phyloP scores from a whole-genome alignment of 805 yeast genomes.

The Clavispora carvajalis region DNA sequence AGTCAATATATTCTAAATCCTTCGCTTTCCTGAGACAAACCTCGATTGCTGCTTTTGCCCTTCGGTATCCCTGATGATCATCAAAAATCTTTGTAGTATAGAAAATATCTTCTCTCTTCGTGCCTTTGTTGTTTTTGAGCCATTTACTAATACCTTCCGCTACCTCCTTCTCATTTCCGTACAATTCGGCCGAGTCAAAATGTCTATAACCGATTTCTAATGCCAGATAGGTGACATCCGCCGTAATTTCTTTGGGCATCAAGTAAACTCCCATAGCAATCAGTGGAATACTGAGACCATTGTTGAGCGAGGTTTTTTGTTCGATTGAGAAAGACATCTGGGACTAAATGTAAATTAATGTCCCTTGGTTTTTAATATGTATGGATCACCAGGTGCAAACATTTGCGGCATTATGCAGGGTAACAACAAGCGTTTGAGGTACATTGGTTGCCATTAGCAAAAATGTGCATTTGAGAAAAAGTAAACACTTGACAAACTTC shows the following conservation, averaged over 20 bases:
- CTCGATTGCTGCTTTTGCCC: conserved; percentile 38
- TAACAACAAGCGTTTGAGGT: too few species aligned
- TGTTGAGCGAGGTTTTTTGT: conserved; percentile 13
- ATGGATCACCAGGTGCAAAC: background rate
- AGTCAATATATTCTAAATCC: conserved; percentile 61
- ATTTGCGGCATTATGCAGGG: too few species aligned
- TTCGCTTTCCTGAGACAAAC: conserved; percentile 52
- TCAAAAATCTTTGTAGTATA: conserved; percentile 70
- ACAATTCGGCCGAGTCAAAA: conserved; percentile 13
- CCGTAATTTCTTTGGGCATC: conserved; percentile 29
- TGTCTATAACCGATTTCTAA: conserved; percentile 30
- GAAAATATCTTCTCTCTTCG: conserved; percentile 60
- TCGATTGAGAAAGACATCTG: background rate
- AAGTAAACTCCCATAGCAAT: conserved; percentile 47
- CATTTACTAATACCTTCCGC: conserved; percentile 9
- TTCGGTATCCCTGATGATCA: conserved; percentile 46
- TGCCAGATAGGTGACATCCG: conserved; percentile 55
- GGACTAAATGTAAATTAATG: background rate
- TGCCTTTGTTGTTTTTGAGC: conserved; percentile 16
- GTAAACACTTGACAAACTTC: too few species aligned
- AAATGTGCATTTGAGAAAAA: too few species aligned
- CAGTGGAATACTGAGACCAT: conserved; percentile 11
- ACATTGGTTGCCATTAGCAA: too few species aligned
- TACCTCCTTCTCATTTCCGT: conserved; percentile 14
- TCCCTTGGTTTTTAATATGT: background rate